Evolutionary conservation across 768 basidiomycete genomes (phyloP), one percentile per base, ranked within the genome.

Genomic region (Xerocomellus chrysenteron): DNA sequence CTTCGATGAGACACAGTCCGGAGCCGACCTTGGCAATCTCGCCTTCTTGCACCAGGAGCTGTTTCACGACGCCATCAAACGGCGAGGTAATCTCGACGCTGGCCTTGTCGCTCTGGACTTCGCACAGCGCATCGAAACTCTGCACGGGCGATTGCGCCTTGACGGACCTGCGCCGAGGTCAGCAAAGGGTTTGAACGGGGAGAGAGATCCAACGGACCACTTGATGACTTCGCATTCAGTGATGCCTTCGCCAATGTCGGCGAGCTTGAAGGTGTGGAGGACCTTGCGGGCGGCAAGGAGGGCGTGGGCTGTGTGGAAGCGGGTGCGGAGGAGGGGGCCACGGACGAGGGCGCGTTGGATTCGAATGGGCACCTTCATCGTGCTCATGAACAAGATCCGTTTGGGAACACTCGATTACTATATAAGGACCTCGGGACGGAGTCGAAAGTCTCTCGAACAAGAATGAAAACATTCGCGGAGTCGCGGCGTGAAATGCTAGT

Each of bases 1-100:
- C 85, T 62, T 93, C 90, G 50, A 94, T 92, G 12, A 85, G 62
- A 69, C 92, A 94, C 2, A 94, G 76, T 11, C 84, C 84, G 19
- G 80, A 74, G 33, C 93, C 92, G 17, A 94, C 92, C 66, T 91
- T 91, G 19, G 90, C 90, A 17, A 94, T 79, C 66, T 91, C 83
- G 19, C 92, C 92, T 67, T 92, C 90, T 60, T 85, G 74, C 17
- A 92, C 90, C 2, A 91, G 76, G 7, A 94, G 71, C 59, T 88
- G 80, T 58, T 80, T 84, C 46, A 94, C 75, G 33, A 85, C 75
- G 6, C 92, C 92, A 41, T 92, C 87, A 64, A 81, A 93, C 2
- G 92, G 92, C 54, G 87, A 88, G 3, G 92, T 94, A 53, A 95
- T 93, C 71, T 94, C 92, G 26, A 94, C 92, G 70, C 85, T 88